Evolutionary conservation across 2,329 filamentous ascomycete genomes (phyloP), one percentile per base, ranked within the genome.

Genomic region (Claviceps maximensis): DNA sequence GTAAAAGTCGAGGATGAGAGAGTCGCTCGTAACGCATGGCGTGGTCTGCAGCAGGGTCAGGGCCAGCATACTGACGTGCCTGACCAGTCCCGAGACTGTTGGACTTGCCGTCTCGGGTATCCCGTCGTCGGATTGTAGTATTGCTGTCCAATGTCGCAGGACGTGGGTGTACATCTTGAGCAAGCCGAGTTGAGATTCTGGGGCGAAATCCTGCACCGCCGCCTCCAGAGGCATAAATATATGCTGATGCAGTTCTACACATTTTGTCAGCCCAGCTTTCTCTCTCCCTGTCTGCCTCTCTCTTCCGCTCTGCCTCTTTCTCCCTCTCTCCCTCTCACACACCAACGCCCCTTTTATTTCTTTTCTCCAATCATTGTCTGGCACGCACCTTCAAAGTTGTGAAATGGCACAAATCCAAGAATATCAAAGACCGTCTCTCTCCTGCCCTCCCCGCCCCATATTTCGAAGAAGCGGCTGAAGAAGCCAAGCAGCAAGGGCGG

Each of bases 1-100:
- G 65, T 86, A 87, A 67, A 91, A 89, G 62, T 83, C 80, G 36
- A 87, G 74, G 17, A 89, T 72, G 21, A 75, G 70, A 7, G 81
- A 79, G 40, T 76, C 68, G 2, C 76, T 73, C 2, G 69, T 59
- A 4, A 71, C 57, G 6, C 63, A 63, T 9, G 70, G 64, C 2
- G 69, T 68, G 50, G 73, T 73, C 66, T 87, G 83, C 7, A 82
- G 65, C 9, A 86, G 67, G 1, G 80, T 78, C 2, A 85, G 71
- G 44, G 76, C 70, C 19, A 88, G 73, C 4, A 71, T 65, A 67
- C 79, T 75, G 64, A 76, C 71, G 58, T 79, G 74, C 60, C 67
- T 58, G 61, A 74, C 60, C 52, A 81, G 62, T 45, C 69, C 59
- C 55, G 67, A 63, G 29, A 79, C 58, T 8, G 69, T 66, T 6